Conservation (phyloP, 1,284 basidiomycete species). For the Lignosus rhinocerotis region DNA sequence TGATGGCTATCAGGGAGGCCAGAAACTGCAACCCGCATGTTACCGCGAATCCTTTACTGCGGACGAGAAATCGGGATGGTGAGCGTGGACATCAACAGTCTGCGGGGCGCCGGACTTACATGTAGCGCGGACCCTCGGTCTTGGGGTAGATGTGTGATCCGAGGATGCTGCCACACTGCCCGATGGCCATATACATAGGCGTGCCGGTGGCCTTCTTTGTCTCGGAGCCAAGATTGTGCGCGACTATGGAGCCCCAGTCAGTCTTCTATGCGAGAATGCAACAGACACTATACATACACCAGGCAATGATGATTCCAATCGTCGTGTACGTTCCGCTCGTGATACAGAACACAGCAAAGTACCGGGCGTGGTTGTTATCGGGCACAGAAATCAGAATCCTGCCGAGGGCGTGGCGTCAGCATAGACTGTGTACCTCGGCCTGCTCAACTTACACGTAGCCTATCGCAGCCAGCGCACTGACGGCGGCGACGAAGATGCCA, state of each 20-base stretch:
- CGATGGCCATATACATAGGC: slow-evolving; percentile 75
- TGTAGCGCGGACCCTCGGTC: slow-evolving; percentile 62
- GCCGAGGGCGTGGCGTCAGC: background rate
- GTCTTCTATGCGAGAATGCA: background rate
- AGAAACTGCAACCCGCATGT: slow-evolving; percentile 59
- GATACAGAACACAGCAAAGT: slow-evolving; percentile 72
- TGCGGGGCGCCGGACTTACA: slow-evolving; percentile 36
- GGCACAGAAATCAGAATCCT: slow-evolving; percentile 53
- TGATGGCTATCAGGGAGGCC: slow-evolving; percentile 49
- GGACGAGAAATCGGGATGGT: background rate
- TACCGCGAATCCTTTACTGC: slow-evolving; percentile 67
- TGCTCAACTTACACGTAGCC: slow-evolving; percentile 60
- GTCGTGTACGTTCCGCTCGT: slow-evolving; percentile 69
- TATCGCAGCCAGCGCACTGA: slow-evolving; percentile 53
- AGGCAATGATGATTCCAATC: slow-evolving; percentile 67
- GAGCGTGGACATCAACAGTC: background rate
- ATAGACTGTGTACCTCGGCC: too few relatives aligned
- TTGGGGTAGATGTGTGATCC: slow-evolving; percentile 72
- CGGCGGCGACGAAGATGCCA: slow-evolving; percentile 56
- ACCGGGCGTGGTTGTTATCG: slow-evolving; percentile 51
- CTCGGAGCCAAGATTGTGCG: slow-evolving; percentile 77
- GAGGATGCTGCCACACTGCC: slow-evolving; percentile 70
- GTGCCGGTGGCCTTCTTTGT: slow-evolving; percentile 76
- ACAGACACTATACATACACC: slow-evolving; percentile 52
- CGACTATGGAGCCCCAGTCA: slow-evolving; percentile 40